Evolutionary conservation across 345 rosid species (phyloP).

Genomic region (Gossypium australe): DNA sequence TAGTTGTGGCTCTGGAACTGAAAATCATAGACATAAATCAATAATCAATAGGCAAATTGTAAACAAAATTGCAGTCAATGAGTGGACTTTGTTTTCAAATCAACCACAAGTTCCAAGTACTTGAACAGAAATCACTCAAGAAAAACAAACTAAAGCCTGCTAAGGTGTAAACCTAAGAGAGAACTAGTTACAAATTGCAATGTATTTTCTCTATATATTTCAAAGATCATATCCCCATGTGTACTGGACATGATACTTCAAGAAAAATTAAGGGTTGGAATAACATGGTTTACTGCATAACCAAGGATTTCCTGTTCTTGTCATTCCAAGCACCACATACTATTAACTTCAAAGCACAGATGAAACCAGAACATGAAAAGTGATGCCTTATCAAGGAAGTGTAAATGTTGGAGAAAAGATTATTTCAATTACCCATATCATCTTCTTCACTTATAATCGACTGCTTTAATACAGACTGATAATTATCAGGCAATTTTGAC

Average conservation of each 20-base stretch:
- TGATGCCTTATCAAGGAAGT: background rate
- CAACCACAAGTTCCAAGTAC: background rate
- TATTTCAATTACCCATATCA: slow-evolving; percentile 62
- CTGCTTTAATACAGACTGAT: slow-evolving; percentile 66
- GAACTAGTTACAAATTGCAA: background rate
- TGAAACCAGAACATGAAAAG: background rate
- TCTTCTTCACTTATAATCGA: slow-evolving; percentile 70
- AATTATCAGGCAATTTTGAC: slow-evolving; percentile 68
- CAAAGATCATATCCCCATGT: background rate
- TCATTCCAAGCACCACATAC: background rate
- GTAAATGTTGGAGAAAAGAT: background rate
- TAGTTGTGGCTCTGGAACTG: slow-evolving; percentile 22
- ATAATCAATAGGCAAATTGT: background rate
- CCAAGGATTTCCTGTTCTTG: background rate
- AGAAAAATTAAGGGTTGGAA: background rate
- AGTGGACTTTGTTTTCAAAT: background rate
- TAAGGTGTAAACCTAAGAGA: background rate
- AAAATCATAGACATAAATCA: background rate
- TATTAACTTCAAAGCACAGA: background rate
- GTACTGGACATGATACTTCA: background rate
- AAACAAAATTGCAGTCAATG: background rate
- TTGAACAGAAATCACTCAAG: background rate
- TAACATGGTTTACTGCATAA: background rate
- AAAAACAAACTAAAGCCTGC: background rate
- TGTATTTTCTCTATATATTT: background rate